A percentile compares a stretch with the other conserved stretches of the same genome.
phyloP scores from a whole-genome alignment of 371 early-diverging fungal genomes.

The Basidiobolus meristosporus region DNA sequence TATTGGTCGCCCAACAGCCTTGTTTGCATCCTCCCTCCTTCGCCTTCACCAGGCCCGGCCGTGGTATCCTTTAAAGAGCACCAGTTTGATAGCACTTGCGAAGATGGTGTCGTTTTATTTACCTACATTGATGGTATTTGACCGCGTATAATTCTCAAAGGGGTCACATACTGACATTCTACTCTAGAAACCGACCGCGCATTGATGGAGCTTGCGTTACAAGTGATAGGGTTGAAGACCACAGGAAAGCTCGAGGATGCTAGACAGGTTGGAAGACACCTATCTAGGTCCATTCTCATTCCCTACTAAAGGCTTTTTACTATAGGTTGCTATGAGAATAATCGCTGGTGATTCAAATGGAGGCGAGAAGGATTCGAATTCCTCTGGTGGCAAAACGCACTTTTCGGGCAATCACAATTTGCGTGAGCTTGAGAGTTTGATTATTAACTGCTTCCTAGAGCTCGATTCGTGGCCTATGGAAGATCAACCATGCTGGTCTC shows the following conservation, averaged over 20 bases:
- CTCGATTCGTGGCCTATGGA: too few species aligned
- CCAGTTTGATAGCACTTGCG: constrained; percentile 14
- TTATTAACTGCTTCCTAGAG: too few species aligned
- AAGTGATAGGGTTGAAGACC: constrained; percentile 69
- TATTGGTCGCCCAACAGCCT: constrained; percentile 58
- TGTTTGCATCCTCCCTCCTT: constrained; percentile 71
- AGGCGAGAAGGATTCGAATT: constrained; percentile 6
- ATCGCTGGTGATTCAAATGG: constrained; percentile 37
- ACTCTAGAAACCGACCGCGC: constrained; percentile 77
- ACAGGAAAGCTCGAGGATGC: constrained; percentile 58
- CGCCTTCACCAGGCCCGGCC: constrained; percentile 54
- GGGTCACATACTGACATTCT: too few species aligned
- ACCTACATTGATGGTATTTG: constrained; percentile 28
- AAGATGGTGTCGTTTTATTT: constrained; percentile 29
- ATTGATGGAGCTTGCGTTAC: constrained; percentile 70
- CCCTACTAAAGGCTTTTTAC: too few species aligned
- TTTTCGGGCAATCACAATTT: too few species aligned
- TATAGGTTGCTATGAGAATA: constrained; percentile 57
- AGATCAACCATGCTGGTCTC: too few species aligned
- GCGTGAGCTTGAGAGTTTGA: too few species aligned
- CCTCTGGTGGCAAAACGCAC: constrained; percentile 4
- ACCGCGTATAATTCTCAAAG: too few species aligned
- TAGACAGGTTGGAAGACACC: constrained; percentile 45
- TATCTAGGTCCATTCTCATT: too few species aligned
- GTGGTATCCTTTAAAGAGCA: constrained; percentile 57